Evolutionary conservation across 257 asterid species (phyloP).

Genomic region (Gardenia jasminoides): DNA sequence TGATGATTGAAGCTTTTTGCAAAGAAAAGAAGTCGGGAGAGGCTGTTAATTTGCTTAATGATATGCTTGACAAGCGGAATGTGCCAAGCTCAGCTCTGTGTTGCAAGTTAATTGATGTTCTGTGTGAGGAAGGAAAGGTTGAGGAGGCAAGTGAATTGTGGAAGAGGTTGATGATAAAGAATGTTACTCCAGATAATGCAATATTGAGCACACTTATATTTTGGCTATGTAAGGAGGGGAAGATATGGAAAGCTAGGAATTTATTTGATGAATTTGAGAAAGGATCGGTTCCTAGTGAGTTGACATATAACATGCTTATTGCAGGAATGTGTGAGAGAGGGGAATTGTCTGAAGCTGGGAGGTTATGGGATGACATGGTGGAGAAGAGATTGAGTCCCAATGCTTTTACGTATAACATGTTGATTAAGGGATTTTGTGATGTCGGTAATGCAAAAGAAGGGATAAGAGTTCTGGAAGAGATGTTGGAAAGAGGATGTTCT

Average conservation of each 20-base stretch:
- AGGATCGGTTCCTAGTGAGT: constrained; percentile 66
- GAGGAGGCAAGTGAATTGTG: constrained; percentile 70
- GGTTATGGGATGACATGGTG: constrained; percentile 93
- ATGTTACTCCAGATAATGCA: constrained; percentile 74
- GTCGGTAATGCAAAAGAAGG: constrained; percentile 70
- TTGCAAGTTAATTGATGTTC: constrained; percentile 66
- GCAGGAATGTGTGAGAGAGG: constrained; percentile 87
- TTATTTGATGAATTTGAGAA: constrained; percentile 77
- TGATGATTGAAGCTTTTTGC: constrained; percentile 85
- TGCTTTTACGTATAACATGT: constrained; percentile 67
- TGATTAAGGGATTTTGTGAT: constrained; percentile 74
- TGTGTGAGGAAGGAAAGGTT: constrained; percentile 75
- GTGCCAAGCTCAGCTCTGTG: constrained; percentile 69
- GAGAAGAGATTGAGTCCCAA: constrained; percentile 71
- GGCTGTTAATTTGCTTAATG: constrained; percentile 65
- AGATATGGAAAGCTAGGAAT: constrained; percentile 67
- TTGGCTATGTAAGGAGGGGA: constrained; percentile 86
- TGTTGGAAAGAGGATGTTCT: constrained; percentile 56
- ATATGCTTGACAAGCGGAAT: constrained; percentile 75
- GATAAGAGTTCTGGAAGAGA: constrained; percentile 66
- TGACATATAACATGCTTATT: constrained; percentile 78
- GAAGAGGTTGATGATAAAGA: constrained; percentile 67
- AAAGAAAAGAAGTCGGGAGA: constrained; percentile 71
- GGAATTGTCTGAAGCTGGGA: constrained; percentile 82
- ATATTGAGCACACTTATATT: constrained; percentile 69